Evolutionary conservation across 2,329 filamentous ascomycete genomes (phyloP).

Genomic region (Alternaria atra): DNA sequence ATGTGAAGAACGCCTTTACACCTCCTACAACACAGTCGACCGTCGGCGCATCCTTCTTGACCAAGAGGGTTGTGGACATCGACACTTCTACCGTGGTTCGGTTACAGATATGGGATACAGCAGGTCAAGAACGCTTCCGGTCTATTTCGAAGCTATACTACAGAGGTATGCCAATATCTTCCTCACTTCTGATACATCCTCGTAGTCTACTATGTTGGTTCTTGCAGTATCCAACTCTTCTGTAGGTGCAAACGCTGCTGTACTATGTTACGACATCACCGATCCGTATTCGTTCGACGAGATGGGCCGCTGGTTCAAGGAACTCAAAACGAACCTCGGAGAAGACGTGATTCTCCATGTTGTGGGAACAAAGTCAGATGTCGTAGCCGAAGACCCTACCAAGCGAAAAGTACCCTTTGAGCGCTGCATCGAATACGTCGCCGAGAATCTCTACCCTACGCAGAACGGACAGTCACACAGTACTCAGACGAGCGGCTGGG

Average conservation of each 20-base stretch:
- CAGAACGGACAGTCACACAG: conserved; percentile 46
- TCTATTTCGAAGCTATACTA: conserved; percentile 97
- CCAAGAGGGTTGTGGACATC: conserved; percentile 74
- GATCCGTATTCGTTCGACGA: conserved; percentile 85
- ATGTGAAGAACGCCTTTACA: conserved; percentile 75
- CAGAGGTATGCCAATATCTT: conserved; percentile 58
- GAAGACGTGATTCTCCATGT: conserved; percentile 87
- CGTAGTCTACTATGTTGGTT: background rate
- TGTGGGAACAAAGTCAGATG: conserved; percentile 82
- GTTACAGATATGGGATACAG: conserved; percentile 97
- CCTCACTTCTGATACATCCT: conserved; percentile 6
- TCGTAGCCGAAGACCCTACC: conserved; percentile 83
- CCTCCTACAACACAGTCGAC: conserved; percentile 62
- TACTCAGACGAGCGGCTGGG: conserved; percentile 35
- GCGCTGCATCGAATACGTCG: conserved; percentile 93
- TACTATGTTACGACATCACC: conserved; percentile 94
- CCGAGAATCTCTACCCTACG: conserved; percentile 84
- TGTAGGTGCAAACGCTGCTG: conserved; percentile 84
- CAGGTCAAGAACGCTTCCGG: conserved; percentile 93
- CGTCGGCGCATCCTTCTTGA: conserved; percentile 65
- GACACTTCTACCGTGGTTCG: conserved; percentile 87
- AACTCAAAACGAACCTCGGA: conserved; percentile 79
- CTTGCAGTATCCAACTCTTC: background rate
- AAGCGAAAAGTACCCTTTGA: conserved; percentile 90
- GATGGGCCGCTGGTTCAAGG: conserved; percentile 90